Conservation (phyloP, 257 asterid species). For the Pogostemon cablin region DNA sequence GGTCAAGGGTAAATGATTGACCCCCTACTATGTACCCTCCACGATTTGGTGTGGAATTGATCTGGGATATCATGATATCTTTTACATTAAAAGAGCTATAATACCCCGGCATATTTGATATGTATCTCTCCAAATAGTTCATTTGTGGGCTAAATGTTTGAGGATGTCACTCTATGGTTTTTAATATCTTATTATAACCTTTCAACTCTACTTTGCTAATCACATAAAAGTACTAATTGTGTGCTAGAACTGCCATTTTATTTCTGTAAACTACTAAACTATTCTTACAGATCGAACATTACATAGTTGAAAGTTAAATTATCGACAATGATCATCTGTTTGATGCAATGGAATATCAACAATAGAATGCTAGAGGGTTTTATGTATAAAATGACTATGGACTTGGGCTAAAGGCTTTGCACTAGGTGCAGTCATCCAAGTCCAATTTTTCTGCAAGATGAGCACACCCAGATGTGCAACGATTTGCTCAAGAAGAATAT, state of each 20-base stretch:
- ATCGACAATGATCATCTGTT: neutral
- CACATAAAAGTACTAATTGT: neutral
- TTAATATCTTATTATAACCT: neutral
- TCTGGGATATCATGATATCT: neutral
- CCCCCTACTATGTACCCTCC: neutral
- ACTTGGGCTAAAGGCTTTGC: too few species aligned
- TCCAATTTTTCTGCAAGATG: neutral
- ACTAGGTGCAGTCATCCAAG: too few species aligned
- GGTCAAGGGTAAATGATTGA: too few species aligned
- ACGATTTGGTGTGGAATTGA: neutral
- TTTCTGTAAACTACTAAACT: neutral
- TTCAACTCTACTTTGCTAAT: neutral
- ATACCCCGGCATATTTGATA: neutral
- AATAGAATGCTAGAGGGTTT: neutral
- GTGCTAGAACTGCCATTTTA: neutral
- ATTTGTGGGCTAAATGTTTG: neutral
- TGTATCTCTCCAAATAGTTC: neutral
- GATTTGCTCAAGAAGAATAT: too few species aligned
- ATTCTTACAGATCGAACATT: neutral
- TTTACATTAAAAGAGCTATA: neutral
- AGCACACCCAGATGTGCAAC: too few species aligned
- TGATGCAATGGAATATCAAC: neutral
- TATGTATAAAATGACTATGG: too few species aligned
- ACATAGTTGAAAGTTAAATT: neutral
- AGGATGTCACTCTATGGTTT: slow-evolving; percentile 7